Conservation (phyloP, 2,329 filamentous ascomycete genomes). For the Grosmannia huntii region DNA sequence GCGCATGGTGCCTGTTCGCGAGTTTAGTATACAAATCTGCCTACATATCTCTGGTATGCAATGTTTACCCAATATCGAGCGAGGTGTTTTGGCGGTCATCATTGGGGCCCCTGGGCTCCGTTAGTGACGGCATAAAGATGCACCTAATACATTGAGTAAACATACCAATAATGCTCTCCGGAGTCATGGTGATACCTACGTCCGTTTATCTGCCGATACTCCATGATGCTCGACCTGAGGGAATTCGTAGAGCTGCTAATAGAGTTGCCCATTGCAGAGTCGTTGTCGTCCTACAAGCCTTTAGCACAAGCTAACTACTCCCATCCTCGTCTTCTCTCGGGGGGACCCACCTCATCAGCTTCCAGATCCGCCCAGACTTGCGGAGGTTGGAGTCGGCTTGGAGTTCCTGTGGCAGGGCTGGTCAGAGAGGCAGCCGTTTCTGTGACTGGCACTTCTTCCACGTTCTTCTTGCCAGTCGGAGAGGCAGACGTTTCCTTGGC, state of each 20-base stretch:
- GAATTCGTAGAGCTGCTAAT: not conserved
- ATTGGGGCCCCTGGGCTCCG: constrained; percentile 13
- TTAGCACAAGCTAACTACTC: no score
- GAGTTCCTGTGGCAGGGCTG: no score
- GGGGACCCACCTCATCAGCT: no score
- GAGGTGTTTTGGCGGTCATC: constrained; percentile 19
- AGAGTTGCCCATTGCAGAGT: not conserved
- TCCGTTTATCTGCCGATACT: not conserved
- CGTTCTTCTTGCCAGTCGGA: no score
- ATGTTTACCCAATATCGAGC: constrained; percentile 17
- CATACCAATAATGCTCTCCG: not conserved
- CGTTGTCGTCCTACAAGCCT: not conserved
- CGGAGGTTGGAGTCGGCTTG: no score
- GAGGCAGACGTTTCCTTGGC: no score
- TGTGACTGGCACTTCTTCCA: no score
- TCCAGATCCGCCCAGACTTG: no score
- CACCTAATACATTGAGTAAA: no score
- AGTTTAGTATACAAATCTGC: not conserved
- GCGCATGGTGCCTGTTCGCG: constrained; percentile 14
- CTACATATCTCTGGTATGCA: not conserved
- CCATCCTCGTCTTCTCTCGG: no score
- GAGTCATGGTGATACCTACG: not conserved
- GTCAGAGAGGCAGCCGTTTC: no score
- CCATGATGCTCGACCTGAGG: not conserved
- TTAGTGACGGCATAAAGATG: no score